Base-by-base conservation (phyloP, 1,139 yeast species). In the Pneumocystis oryctolagi region DNA sequence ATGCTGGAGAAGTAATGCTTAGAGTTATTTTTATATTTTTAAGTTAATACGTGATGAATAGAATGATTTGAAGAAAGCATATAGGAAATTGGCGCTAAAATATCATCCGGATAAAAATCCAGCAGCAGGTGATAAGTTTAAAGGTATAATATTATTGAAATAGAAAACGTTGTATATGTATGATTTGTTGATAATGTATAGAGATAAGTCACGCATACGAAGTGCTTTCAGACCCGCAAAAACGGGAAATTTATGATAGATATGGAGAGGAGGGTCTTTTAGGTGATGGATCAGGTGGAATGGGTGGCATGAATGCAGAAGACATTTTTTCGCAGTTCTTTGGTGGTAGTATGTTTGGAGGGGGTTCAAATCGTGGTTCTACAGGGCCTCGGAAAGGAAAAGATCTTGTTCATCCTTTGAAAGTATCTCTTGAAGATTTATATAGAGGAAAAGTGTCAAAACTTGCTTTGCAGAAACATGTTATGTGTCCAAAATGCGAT, bases 81-180 rank as follows among this genome's bases (percentile, higher is more conserved):
- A 92, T 78, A 85, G 70, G 62, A 68, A 66, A 30, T 62, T 64
- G 14, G 98, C 98, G 30, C 81, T 92, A 72, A 90, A 87, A 73
- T 66, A 83, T 77, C 98, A 92, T 75, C 98, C 98, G 66, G 98
- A 92, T 77, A 92, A 92, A 80, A 85, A 85, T 73, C 96, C 87
- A 72, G 84, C 82, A 69, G 97, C 96, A 53, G 95, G 96, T 64
- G 98, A 92, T 73, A 90, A 89, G 77, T 90, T 90, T 76, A 90
- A 90, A 77, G 55, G 55, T 47, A 47, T 37, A 5, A 96, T 88
- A 74, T 14, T 4, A 12, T 25, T 12, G 4, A 28, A 5, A 25
- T 20, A 25, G 6, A 25, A 47, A 25, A 28, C 5, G 14, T 9
- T 12, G 30, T 3, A 47, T 14, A 47, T 20, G 9, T 25, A 14